Base-by-base conservation (phyloP, 257 asterid species). In the Penstemon barbatus region DNA sequence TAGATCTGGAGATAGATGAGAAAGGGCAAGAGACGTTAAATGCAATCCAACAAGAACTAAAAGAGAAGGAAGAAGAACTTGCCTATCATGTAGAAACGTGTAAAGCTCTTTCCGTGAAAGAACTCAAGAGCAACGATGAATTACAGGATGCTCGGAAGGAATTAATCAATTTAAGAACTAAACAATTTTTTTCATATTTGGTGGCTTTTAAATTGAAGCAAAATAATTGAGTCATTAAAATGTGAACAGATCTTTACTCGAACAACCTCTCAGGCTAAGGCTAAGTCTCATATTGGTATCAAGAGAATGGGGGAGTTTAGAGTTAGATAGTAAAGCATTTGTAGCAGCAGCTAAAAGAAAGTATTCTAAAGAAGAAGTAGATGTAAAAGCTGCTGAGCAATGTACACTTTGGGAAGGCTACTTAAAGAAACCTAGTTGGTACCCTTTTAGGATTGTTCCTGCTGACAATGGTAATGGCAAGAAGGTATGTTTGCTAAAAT, bases 241-340 rank as follows among this genome's bases (percentile, higher is more conserved):
- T 38, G 38, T 41, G 50, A 46, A 58, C 67, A 91, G 96, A 74
- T 76, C 7, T 72, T 88, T 74, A 76, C 50, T 57, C 86, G 74
- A 15, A 44, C 33, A 11, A 3, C 69, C 38, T 50, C 75, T 54
- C 65, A 68, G 19, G 66, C 33, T 25, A 25, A 25, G 2, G 33
- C 33, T 25, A 25, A 25, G 33, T 25, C 33, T 25, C 79, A 42
- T 61, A 82, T 86, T 72, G 92, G 96, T 48, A 78, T 91, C 43
- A 88, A 85, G 84, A 81, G 86, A 74, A 80, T 90, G 86, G 95
- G 96, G 13, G 96, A 82, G n/a, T n/a, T n/a, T n/a, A n/a, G n/a
- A n/a, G 76, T 84, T 88, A 12, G 75, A 77, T 15, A 81, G 62
- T 68, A 79, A 73, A 72, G 86, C 83, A 52, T 91, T 91, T 74